phyloP scores from a whole-genome alignment of 495 filamentous ascomycete species.

The Darksidea phi region DNA sequence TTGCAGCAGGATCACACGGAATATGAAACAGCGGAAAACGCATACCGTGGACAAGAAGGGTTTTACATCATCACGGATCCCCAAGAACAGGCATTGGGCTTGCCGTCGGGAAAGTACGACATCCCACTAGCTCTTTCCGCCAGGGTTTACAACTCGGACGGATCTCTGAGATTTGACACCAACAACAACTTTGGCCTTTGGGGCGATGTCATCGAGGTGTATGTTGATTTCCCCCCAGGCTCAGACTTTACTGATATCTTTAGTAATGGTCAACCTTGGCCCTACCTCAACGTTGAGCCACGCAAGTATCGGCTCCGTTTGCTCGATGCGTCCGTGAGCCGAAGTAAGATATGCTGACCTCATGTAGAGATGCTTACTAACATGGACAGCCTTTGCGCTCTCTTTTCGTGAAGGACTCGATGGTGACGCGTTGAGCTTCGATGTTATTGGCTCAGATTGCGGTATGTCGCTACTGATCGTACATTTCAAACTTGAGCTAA shows the following conservation, averaged over 20 bases:
- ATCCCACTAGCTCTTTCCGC: constrained; percentile 49
- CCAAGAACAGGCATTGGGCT: constrained; percentile 43
- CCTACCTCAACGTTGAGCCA: constrained; percentile 53
- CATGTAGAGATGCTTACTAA: neutral
- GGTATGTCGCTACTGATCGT: constrained; percentile 26
- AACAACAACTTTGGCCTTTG: constrained; percentile 46
- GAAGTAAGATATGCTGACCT: constrained; percentile 15
- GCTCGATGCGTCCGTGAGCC: constrained; percentile 47
- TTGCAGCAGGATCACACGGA: constrained; percentile 29
- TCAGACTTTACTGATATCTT: neutral
- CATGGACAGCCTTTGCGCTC: constrained; percentile 46
- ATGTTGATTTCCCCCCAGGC: neutral
- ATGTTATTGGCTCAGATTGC: constrained; percentile 57
- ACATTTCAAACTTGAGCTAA: neutral
- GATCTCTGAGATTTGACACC: constrained; percentile 43
- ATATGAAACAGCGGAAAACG: constrained; percentile 47
- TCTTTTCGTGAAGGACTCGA: constrained; percentile 42
- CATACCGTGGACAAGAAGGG: constrained; percentile 53
- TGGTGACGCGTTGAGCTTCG: constrained; percentile 43
- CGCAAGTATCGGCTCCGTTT: constrained; percentile 59
- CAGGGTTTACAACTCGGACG: constrained; percentile 50
- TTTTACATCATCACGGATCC: constrained; percentile 45
- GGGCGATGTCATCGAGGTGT: constrained; percentile 54
- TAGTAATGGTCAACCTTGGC: constrained; percentile 34
- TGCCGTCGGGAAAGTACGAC: constrained; percentile 50